phyloP scores from a whole-genome alignment of 1,284 basidiomycete species.

The Moniliella sp. region DNA sequence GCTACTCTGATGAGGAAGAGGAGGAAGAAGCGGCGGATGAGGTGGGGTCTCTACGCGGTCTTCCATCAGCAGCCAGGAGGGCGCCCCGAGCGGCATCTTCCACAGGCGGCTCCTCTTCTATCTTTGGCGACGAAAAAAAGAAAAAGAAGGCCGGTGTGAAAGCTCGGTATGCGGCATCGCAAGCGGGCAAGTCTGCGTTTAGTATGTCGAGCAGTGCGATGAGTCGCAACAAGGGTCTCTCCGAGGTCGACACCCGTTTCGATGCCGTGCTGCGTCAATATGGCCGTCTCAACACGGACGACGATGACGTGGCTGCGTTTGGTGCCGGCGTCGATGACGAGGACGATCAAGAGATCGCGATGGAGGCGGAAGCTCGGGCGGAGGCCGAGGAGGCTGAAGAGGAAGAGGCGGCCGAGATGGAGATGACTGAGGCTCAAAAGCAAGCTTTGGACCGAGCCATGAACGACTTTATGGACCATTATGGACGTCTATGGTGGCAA shows the following conservation, averaged over 20 bases:
- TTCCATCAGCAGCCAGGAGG: too few species aligned
- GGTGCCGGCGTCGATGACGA: slow-evolving; percentile 49
- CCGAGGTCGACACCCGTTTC: slow-evolving; percentile 73
- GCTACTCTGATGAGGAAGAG: too few species aligned
- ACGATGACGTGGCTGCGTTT: slow-evolving; percentile 54
- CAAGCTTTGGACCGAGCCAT: slow-evolving; percentile 76
- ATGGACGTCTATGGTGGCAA: slow-evolving; percentile 69
- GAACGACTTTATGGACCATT: slow-evolving; percentile 78
- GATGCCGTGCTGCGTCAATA: slow-evolving; percentile 61
- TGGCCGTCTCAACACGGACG: slow-evolving; percentile 55
- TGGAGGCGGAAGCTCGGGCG: too few species aligned
- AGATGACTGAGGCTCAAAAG: slow-evolving; percentile 52
- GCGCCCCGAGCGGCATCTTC: too few species aligned
- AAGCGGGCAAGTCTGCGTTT: slow-evolving; percentile 22
- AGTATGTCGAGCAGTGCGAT: slow-evolving; percentile 83
- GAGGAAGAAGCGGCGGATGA: too few species aligned
- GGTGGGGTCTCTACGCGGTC: too few species aligned
- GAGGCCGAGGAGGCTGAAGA: slow-evolving; percentile 44
- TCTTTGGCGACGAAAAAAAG: too few species aligned
- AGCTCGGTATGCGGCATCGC: slow-evolving; percentile 18
- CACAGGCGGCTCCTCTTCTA: too few species aligned
- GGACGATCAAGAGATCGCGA: slow-evolving; percentile 48
- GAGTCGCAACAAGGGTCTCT: slow-evolving; percentile 69
- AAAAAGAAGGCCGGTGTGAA: slow-evolving; percentile 19
- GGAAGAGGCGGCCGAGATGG: too few species aligned